Evolutionary conservation across 2,329 filamentous ascomycete genomes (phyloP).

Genomic region (Hirsutella thompsonii): DNA sequence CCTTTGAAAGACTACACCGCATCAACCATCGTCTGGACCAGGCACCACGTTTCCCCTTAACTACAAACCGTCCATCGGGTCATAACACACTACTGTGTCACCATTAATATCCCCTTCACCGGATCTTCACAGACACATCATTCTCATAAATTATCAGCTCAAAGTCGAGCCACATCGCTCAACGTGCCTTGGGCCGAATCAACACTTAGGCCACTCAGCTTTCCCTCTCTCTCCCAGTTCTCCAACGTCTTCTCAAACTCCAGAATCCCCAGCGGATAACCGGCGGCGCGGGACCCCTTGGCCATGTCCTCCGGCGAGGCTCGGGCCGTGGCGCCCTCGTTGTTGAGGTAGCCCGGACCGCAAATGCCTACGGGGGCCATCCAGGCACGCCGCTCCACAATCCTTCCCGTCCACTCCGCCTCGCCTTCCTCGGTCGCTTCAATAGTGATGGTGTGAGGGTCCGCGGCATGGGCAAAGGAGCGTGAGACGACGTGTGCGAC

Average conservation of each 20-base stretch:
- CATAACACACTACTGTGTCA: no score
- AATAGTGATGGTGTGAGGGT: slow-evolving; percentile 13
- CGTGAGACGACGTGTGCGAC: slow-evolving; percentile 23
- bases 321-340: slow-evolving; percentile 22
- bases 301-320: slow-evolving; percentile 14
- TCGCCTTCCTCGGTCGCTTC: slow-evolving; percentile 33
- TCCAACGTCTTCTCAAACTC: slow-evolving; percentile 14
- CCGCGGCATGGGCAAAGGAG: slow-evolving; percentile 10
- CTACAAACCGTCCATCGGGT: no score
- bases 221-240: slow-evolving; percentile 16
- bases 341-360: slow-evolving; percentile 41
- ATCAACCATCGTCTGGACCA: no score
- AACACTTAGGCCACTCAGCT: slow-evolving; percentile 10
- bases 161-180: background rate
- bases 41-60: no score
- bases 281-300: slow-evolving; percentile 16
- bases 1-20: no score
- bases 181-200: background rate
- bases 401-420: slow-evolving; percentile 29
- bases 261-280: slow-evolving; percentile 9
- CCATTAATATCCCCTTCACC: no score
- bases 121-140: no score
- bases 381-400: slow-evolving; percentile 24
- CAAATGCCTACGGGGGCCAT: slow-evolving; percentile 30
- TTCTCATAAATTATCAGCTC: background rate